Evolutionary conservation across 2,329 filamentous ascomycete genomes (phyloP), one percentile per base, ranked within the genome.

Genomic region (Neofusicoccum sp.): DNA sequence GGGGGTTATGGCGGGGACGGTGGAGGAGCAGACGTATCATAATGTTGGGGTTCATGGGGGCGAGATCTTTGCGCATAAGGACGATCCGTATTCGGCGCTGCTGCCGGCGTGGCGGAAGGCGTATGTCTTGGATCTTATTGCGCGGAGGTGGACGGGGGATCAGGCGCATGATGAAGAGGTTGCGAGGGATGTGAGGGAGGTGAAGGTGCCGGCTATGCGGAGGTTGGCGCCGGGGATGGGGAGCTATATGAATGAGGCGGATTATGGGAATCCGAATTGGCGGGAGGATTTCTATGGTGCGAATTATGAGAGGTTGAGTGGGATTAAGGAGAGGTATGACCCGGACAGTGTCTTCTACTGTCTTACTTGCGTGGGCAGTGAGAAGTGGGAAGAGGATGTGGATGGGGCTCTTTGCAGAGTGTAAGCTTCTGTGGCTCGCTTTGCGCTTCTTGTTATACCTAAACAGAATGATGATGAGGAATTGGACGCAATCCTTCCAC

Each of bases 91-190:
- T 43, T 79, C 80, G 31, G 71, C 81, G 0, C 75, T 82, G 2
- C 78, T 79, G 38, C 82, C 82, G 0, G 80, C 80, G 0, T 86
- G 82, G 82, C 74, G 83, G 14, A 77, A 65, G 11, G 73, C 79
- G 0, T 72, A 74, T 59, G 63, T 75, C 34, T 66, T 70, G 54
- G 66, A 71, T 28, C 67, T 73, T 24, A 68, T 74, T 3, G 66
- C 69, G 0, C 62, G 67, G 1, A 63, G 64, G 8, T 71, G 65
- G 62, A n/a, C 62, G 61, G 26, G 63, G 61, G 3, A 64, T 63
- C 3, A 34, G 3, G 64, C 71, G 28, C 64, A 68, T 34, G 26
- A 67, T 3, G 72, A 75, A 63, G 69, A 74, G 33, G 71, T 69
- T 0, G 68, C 4, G 6, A 11, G 4, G 3, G 47, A 51, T 12